Evolutionary conservation across 2,329 filamentous ascomycete species (phyloP), one percentile per base, ranked within the genome.

Genomic region (Penicillium italicum): DNA sequence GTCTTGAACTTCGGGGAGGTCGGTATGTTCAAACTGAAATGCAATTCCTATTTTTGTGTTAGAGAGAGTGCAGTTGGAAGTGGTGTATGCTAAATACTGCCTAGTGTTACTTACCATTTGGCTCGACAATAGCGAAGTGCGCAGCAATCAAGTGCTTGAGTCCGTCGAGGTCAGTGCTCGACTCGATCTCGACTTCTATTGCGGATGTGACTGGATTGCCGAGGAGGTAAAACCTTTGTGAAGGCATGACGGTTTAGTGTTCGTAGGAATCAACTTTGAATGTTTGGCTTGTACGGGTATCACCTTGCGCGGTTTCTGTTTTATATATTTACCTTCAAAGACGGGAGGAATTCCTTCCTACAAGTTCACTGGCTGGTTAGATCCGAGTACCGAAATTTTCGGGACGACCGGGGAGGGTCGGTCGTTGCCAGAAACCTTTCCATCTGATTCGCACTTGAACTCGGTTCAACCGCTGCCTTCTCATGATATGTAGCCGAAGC

Each of bases 161-260:
- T 4, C 37, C 50, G 10, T 54, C 50, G 14, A 59, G n/a, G 14
- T 43, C 38, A 10, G 30, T 30, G 11, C 16, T 50, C 10, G 37
- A 20, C 24, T 57, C 45, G 12, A 57, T 7, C 28, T 54, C 43
- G 43, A 59, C 45, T 16, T 36, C 20, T 33, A 30, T 54, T 0
- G 50, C 54, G 14, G 56, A 53, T 8, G 56, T 50, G 5, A 24
- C 18, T 9, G 37, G 26, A 28, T 67, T 54, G 26, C 65, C 66
- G 10, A 64, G 42, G 10, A 68, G 61, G 30, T 63, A 58, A 40
- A 67, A 67, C 24, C 53, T 50, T 46, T 61, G 57, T 16, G 47
- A 28, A 45, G 61, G 45, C 64, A 66, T 60, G 4, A 20, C n/a
- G n/a, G 7, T n/a, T 11, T 20, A 5, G n/a, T 12, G 9, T 18